Base-by-base conservation (phyloP, 148 eudicot genomes). In the Polygonum maritimum region DNA sequence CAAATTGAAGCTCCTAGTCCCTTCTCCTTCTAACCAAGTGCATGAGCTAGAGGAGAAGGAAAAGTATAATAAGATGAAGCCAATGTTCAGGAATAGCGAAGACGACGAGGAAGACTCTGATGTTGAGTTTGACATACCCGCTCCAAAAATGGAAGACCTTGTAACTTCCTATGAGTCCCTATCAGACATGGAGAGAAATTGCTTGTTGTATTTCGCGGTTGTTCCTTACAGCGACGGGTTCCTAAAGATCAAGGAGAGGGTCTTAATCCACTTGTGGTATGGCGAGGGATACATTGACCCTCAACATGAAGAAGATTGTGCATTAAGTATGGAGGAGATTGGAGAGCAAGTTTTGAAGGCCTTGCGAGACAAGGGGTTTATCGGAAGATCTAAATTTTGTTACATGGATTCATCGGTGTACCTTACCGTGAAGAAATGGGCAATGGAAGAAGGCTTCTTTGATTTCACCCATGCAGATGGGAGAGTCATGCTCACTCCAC, bases 221-320 rank as follows among this genome's bases (percentile, higher is more conserved):
- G 33, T 67, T 11, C 39, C 38, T 11, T 8, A 2, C 4, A 10
- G 7, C 10, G 36, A 33, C 2, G 62, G 26, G 1, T 8, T 2
- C 5, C 2, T 31, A 36, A 36, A 2, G 58, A 26, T 67, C 19
- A 81, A 76, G 81, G 80, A 79, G 48, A 83, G 82, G 76, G 16
- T 76, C 12, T 52, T 83, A 71, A 5, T 82, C 3, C 78, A 81
- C 73, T 86, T 84, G 89, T 86, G 89, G 89, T 76, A 81, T 16
- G 89, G 79, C 10, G 86, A 86, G 41, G 86, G 82, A 14, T 82
- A 80, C 45, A 79, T 86, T 7, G 67, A 40, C 60, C 76, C 81
- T 33, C 58, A 4, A 54, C 22, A 54, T 54, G 58, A 40, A 67
- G 44, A 19, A 33, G 18, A 67, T 35, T 8, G 71, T 26, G 31